phyloP scores from a whole-genome alignment of 768 basidiomycete genomes.

The Termitomyces sp. region DNA sequence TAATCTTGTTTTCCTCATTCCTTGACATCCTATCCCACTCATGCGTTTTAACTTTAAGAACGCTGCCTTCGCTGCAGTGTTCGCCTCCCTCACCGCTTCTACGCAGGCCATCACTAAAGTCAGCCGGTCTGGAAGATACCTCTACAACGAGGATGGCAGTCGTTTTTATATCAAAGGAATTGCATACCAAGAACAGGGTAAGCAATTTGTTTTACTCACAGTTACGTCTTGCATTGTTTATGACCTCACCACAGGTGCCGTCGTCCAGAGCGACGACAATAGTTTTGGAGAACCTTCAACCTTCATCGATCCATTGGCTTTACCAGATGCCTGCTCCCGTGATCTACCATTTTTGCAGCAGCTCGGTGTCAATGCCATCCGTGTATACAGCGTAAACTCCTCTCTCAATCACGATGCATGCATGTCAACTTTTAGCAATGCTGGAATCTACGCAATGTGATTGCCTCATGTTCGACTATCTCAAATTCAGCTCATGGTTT shows the following conservation, averaged over 20 bases:
- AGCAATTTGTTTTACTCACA: conserved; percentile 1
- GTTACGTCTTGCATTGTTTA: conserved; percentile 1
- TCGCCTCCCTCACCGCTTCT: conserved; percentile 41
- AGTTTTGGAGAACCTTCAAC: conserved; percentile 70
- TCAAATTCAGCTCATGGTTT: conserved; percentile 9
- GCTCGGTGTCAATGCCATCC: conserved; percentile 78
- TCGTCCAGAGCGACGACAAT: conserved; percentile 49
- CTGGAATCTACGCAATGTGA: conserved; percentile 89
- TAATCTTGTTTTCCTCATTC: background rate
- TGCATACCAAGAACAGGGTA: conserved; percentile 84
- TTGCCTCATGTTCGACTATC: conserved; percentile 25
- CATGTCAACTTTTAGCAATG: conserved; percentile 73
- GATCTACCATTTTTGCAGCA: conserved; percentile 78
- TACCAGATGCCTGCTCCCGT: conserved; percentile 64
- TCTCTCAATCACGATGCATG: conserved; percentile 83
- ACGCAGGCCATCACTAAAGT: conserved; percentile 71
- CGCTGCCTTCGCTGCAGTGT: conserved; percentile 35
- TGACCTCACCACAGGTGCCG: conserved; percentile 30
- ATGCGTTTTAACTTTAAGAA: conserved; percentile 30
- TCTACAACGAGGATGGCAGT: conserved; percentile 72
- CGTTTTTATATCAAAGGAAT: conserved; percentile 89
- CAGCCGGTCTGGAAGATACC: conserved; percentile 72
- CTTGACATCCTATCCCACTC: conserved; percentile 1
- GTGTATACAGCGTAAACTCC: conserved; percentile 85
- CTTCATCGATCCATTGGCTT: conserved; percentile 78